Evolutionary conservation across 2,329 filamentous ascomycete species (phyloP).

Genomic region (Sarocladium oryzae): DNA sequence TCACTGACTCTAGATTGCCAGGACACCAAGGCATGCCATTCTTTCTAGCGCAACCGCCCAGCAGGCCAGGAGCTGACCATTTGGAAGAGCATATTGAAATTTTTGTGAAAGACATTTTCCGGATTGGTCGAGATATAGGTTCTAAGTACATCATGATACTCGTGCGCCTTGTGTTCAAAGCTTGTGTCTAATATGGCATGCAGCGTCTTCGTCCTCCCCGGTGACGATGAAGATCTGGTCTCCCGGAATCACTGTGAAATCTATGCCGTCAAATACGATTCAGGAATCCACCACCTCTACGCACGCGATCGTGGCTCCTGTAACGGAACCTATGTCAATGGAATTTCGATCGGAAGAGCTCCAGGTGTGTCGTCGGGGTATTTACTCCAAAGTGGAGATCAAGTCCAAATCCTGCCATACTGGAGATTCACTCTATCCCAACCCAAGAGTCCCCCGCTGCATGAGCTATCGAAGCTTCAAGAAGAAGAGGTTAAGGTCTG

Average conservation of each 20-base stretch:
- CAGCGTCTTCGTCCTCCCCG: conserved; percentile 33
- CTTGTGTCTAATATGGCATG: conserved; percentile 7
- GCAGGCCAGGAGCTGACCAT: too few relatives aligned
- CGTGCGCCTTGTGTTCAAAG: neutral
- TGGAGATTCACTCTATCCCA: conserved; percentile 31
- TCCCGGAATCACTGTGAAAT: conserved; percentile 50
- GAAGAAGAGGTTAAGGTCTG: conserved; percentile 25
- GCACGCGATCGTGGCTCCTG: conserved; percentile 49
- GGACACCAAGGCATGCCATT: neutral
- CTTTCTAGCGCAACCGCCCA: too few relatives aligned
- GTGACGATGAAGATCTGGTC: conserved; percentile 30
- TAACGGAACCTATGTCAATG: conserved; percentile 49
- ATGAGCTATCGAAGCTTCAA: conserved; percentile 24
- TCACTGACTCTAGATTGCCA: neutral
- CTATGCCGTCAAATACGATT: conserved; percentile 47
- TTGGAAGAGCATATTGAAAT: conserved; percentile 1
- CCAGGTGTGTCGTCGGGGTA: conserved; percentile 32
- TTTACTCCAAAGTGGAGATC: conserved; percentile 45
- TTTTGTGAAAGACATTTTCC: conserved; percentile 22
- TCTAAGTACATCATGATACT: conserved; percentile 25
- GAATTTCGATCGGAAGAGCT: conserved; percentile 33
- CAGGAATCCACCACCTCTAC: conserved; percentile 38
- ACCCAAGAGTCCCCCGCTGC: conserved; percentile 16
- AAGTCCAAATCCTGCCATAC: conserved; percentile 34
- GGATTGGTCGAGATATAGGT: conserved; percentile 27